These are phyloP conservation scores for Posidonia australis DNA, from an alignment of 106 monocot species.

Conservation along the genomic window DNA sequence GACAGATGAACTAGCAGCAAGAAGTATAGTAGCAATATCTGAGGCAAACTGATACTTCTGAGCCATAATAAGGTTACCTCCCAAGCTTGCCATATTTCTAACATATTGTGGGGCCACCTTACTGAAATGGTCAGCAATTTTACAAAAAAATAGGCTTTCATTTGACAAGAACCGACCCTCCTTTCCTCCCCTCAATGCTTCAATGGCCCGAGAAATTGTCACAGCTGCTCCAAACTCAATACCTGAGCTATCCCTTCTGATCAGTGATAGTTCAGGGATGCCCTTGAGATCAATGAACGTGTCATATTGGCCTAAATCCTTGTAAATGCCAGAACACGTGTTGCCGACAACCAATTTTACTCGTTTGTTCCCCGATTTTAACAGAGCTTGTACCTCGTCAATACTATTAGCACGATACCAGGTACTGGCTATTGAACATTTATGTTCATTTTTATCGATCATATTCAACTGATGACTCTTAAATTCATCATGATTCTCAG, in stretches of 20 bases:
- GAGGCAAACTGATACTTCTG: constrained; percentile 66
- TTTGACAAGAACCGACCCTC: background rate
- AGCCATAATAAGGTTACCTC: constrained; percentile 79
- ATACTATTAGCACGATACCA: constrained; percentile 43
- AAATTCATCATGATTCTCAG: no score
- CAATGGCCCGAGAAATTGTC: constrained; percentile 56
- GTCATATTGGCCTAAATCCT: constrained; percentile 37
- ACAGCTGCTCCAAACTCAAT: constrained; percentile 60
- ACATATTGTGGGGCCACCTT: constrained; percentile 64
- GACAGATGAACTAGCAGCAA: constrained; percentile 47
- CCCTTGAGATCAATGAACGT: constrained; percentile 51
- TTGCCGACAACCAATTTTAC: constrained; percentile 62
- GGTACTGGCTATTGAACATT: no score
- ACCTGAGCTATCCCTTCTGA: constrained; percentile 25
- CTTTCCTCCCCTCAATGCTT: constrained; percentile 34
- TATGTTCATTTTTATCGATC: no score
- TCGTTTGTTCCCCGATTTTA: constrained; percentile 14
- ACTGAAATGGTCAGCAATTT: constrained; percentile 67
- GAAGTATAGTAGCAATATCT: constrained; percentile 77
- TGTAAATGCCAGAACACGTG: constrained; percentile 58
- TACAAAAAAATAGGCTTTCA: constrained; percentile 27
- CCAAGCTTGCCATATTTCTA: constrained; percentile 72
- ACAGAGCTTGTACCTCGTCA: constrained; percentile 25
- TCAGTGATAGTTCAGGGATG: constrained; percentile 48
- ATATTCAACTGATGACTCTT: no score